Conservation (phyloP, 495 filamentous ascomycete genomes). For the Aspergillus taichungensis region DNA sequence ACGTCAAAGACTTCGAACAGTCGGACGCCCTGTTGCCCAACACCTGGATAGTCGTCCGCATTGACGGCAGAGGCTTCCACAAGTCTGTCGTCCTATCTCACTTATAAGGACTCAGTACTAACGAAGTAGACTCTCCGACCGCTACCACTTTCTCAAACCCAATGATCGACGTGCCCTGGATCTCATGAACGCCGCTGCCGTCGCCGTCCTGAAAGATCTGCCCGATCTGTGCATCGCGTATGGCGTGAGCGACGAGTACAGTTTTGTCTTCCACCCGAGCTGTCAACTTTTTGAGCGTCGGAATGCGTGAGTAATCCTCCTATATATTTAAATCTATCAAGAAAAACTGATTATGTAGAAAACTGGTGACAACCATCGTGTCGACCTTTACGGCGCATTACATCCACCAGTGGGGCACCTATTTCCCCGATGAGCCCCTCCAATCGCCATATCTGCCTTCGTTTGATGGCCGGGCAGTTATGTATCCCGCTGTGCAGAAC, state of each 20-base stretch:
- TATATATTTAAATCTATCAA: too few relatives aligned
- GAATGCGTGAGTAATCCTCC: slow-evolving; percentile 52
- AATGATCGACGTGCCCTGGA: slow-evolving; percentile 82
- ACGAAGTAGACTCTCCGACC: slow-evolving; percentile 56
- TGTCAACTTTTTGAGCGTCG: slow-evolving; percentile 80
- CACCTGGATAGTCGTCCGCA: slow-evolving; percentile 87
- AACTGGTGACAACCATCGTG: slow-evolving; percentile 80
- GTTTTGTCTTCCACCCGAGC: slow-evolving; percentile 80
- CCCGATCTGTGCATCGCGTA: slow-evolving; percentile 83
- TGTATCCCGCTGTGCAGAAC: slow-evolving; percentile 71
- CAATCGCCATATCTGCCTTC: slow-evolving; percentile 64
- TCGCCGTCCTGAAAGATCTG: slow-evolving; percentile 72
- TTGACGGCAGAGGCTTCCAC: slow-evolving; percentile 88
- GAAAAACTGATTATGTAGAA: slow-evolving; percentile 48
- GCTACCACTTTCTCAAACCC: slow-evolving; percentile 80
- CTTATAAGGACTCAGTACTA: slow-evolving; percentile 4
- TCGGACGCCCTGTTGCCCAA: slow-evolving; percentile 70
- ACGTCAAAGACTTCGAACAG: slow-evolving; percentile 85
- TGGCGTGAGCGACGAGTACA: slow-evolving; percentile 90
- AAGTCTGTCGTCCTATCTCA: slow-evolving; percentile 48
- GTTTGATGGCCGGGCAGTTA: slow-evolving; percentile 86
- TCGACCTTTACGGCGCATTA: slow-evolving; percentile 94
- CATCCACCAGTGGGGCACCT: slow-evolving; percentile 66
- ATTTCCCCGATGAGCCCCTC: slow-evolving; percentile 60
- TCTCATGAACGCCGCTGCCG: slow-evolving; percentile 90